Conservation (phyloP, 2,329 filamentous ascomycete genomes). For the Periconia sp. region DNA sequence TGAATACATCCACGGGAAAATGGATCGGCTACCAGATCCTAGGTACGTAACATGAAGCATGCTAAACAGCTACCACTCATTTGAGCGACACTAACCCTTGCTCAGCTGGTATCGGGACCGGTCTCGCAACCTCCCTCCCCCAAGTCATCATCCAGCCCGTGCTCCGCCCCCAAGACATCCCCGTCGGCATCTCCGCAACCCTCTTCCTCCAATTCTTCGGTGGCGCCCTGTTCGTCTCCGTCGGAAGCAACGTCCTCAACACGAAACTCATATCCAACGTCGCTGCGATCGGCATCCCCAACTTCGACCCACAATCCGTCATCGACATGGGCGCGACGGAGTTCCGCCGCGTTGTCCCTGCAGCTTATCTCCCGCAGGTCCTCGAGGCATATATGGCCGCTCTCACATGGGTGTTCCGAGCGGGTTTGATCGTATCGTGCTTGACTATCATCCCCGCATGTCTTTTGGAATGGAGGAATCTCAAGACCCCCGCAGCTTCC, state of each 20-base stretch:
- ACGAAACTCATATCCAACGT: background rate
- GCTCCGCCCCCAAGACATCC: no score
- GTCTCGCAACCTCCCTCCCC: no score
- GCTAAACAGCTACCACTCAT: no score
- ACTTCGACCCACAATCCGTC: background rate
- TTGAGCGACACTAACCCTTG: no score
- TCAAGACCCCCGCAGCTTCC: no score
- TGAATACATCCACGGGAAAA: conserved; percentile 32
- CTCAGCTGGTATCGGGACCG: no score
- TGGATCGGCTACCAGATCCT: conserved; percentile 54
- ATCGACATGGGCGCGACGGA: conserved; percentile 12
- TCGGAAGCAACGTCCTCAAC: conserved; percentile 45
- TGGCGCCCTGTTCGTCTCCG: conserved; percentile 42
- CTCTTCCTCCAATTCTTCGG: conserved; percentile 44
- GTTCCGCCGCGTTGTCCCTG: background rate
- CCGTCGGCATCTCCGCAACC: conserved; percentile 41
- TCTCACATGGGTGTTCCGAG: conserved; percentile 6
- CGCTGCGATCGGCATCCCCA: background rate
- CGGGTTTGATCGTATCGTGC: no score
- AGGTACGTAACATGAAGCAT: no score
- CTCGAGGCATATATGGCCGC: conserved; percentile 12
- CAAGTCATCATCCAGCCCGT: no score
- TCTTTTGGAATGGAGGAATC: no score
- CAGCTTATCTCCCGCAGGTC: background rate
- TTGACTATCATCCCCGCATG: no score